A percentile compares a stretch with the other conserved stretches of the same genome.
Evolutionary conservation across 495 filamentous ascomycete genomes (phyloP).

Genomic region (Tuber brumale): DNA sequence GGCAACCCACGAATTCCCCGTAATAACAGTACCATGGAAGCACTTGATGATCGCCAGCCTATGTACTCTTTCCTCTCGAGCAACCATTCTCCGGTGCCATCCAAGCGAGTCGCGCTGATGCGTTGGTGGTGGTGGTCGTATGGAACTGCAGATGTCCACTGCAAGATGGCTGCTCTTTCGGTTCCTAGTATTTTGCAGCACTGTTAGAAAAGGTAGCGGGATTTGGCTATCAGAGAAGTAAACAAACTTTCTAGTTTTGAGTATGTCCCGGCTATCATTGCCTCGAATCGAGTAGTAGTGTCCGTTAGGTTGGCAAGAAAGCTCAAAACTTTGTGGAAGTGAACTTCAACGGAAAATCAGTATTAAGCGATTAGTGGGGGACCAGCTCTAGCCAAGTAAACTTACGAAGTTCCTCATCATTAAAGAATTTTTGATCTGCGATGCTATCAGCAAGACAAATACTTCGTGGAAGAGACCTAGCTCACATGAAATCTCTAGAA

Average conservation of each 20-base stretch:
- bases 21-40: conserved; percentile 20
- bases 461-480: background rate
- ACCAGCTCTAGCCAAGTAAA: background rate
- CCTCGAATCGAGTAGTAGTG: background rate
- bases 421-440: background rate
- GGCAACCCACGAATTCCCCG: conserved; percentile 25
- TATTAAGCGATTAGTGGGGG: background rate
- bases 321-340: background rate
- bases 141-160: conserved; percentile 15
- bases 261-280: background rate
- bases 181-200: background rate
- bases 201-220: background rate
- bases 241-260: background rate
- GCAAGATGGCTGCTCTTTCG: conserved; percentile 9
- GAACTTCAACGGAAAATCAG: background rate
- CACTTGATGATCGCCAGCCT: conserved; percentile 14
- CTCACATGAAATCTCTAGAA: background rate
- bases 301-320: too few relatives aligned
- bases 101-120: conserved; percentile 8
- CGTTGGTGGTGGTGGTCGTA: conserved; percentile 17
- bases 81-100: conserved; percentile 23
- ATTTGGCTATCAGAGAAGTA: background rate
- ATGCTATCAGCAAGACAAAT: background rate
- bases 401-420: background rate
- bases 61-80: conserved; percentile 16